A percentile compares a stretch with the other conserved stretches of the same genome.
Evolutionary conservation across 1,139 yeast genomes (phyloP).

Genomic region (Suhomyces wounanorum): DNA sequence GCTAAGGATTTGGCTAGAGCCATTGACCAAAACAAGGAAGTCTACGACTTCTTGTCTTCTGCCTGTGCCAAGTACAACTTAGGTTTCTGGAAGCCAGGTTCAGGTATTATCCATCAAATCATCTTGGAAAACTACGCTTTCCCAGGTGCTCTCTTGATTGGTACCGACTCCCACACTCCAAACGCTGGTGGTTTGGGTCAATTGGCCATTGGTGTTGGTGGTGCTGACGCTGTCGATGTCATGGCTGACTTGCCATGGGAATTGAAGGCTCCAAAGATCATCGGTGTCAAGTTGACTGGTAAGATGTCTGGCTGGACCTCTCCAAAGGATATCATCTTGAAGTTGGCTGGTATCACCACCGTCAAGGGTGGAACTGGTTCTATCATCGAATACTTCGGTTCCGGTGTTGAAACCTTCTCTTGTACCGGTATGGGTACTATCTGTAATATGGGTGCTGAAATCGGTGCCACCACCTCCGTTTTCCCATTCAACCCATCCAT

Average conservation of each 20-base stretch:
- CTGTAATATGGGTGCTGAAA: slow-evolving; percentile 99
- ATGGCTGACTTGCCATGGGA: slow-evolving; percentile 97
- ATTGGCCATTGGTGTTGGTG: slow-evolving; percentile 99
- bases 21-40: slow-evolving; percentile 91
- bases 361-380: slow-evolving; percentile 99
- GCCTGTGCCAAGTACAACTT: slow-evolving; percentile 97
- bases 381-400: slow-evolving; percentile 96
- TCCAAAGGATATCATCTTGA: slow-evolving; percentile 95
- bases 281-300: slow-evolving; percentile 97
- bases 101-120: slow-evolving; percentile 98
- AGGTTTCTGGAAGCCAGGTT: slow-evolving; percentile 99
- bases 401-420: slow-evolving; percentile 92
- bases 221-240: slow-evolving; percentile 99
- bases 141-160: slow-evolving; percentile 97
- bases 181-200: slow-evolving; percentile 99
- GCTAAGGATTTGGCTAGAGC: slow-evolving; percentile 92
- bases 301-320: slow-evolving; percentile 96
- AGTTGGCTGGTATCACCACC: slow-evolving; percentile 95
- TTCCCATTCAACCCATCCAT: slow-evolving; percentile 96
- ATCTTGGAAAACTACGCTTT: slow-evolving; percentile 96
- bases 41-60: slow-evolving; percentile 88
- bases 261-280: slow-evolving; percentile 95
- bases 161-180: slow-evolving; percentile 99
- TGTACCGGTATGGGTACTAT: slow-evolving; percentile 99
- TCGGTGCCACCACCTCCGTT: slow-evolving; percentile 98